Evolutionary conservation across 1,139 yeast species (phyloP), one percentile per base, ranked within the genome.

Genomic region (Pichia sp.): DNA sequence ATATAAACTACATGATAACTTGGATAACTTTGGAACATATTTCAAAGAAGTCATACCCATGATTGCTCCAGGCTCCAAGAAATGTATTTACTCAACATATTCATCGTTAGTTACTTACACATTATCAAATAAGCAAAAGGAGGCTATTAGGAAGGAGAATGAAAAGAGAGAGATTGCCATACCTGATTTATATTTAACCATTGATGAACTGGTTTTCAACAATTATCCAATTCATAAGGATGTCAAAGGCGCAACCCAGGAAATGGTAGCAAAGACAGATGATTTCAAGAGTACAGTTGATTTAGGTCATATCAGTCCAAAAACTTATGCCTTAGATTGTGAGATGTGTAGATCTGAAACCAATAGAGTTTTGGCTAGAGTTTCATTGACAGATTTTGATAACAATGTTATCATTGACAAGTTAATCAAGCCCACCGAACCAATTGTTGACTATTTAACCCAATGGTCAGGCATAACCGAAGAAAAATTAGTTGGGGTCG

Each of bases 401-500:
- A 77, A 76, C 12, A 73, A 75, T 7, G 75, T 80, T 0, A 66
- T 90, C 1, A 65, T 84, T 51, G 96, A 90, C 61, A 75, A 80
- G 54, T 72, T 80, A 26, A 96, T 92, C 5, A 80, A 84, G 59
- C 98, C 97, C 0, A 71, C 69, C 1, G 84, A 75, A 29, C 77
- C 74, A 39, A 88, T 92, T 46, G 76, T 76, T 0, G 94, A 92
- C 63, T 92, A 90, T 61, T 68, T 85, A 25, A 92, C 97, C 0
- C 70, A 71, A 56, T 92, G 78, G 61, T 88, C 96, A 23, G 98
- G 98, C 0, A 86, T 92, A 43, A 87, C 96, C 0, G 77, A 74
- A 50, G 92, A 82, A 50, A 67, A 74, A 58, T 68, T 92, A 12
- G 60, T 64, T 20, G 74, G 71, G 43, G 92, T 85, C 3, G 78